These are phyloP conservation scores for Meyerozyma guilliermondii DNA, from an alignment of 1,139 yeast genomes.

Conservation along the genomic window DNA sequence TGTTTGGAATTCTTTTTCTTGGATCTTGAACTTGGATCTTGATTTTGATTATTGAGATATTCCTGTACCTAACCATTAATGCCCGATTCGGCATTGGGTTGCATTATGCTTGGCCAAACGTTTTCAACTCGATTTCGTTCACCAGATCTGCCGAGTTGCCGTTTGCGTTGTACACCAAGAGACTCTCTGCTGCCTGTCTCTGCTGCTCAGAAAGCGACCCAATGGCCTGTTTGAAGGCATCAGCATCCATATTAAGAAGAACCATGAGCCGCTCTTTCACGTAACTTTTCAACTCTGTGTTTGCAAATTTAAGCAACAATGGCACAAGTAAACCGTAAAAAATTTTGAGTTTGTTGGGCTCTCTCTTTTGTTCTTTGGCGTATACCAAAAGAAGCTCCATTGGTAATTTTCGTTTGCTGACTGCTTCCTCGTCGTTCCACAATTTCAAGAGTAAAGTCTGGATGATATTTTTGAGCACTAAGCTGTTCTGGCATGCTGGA, in stretches of 20 bases:
- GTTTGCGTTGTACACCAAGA: neutral
- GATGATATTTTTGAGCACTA: conserved; percentile 30
- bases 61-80: neutral
- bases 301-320: conserved; percentile 37
- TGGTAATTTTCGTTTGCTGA: conserved; percentile 32
- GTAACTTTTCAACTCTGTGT: conserved; percentile 28
- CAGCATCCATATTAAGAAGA: conserved; percentile 45
- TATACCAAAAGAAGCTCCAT: conserved; percentile 53
- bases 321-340: conserved; percentile 47
- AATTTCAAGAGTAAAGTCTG: conserved; percentile 16
- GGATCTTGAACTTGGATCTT: too few relatives aligned
- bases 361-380: conserved; percentile 26
- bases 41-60: neutral
- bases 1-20: too few relatives aligned
- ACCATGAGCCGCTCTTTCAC: conserved; percentile 48
- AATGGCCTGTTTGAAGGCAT: conserved; percentile 41
- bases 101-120: conserved; percentile 1
- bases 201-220: conserved; percentile 1
- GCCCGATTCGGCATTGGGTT: neutral
- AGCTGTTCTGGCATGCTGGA: conserved; percentile 20
- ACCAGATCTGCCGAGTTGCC: neutral
- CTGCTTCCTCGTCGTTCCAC: conserved; percentile 13
- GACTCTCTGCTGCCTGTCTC: neutral
- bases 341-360: conserved; percentile 22
- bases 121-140: conserved; percentile 2